Conservation (phyloP, 345 rosid genomes). For the Microcos paniculata region DNA sequence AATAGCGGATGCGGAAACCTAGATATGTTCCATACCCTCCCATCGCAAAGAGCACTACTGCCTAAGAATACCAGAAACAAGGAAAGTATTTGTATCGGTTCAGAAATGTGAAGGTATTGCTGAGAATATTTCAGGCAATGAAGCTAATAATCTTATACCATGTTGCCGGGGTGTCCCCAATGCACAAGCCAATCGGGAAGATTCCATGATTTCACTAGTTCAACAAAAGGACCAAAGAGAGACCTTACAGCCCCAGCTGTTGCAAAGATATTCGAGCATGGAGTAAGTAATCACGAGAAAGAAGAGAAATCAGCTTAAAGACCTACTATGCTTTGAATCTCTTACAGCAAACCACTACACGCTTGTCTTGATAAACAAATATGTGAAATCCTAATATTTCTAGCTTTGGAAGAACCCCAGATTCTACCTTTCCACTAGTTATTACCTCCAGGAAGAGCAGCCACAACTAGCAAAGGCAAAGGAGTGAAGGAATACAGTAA, state of each 20-base stretch:
- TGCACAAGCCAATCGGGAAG: constrained; percentile 94
- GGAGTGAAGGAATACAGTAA: constrained; percentile 66
- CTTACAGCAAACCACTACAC: neutral
- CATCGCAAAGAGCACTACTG: constrained; percentile 96
- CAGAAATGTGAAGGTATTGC: neutral
- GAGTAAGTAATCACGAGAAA: neutral
- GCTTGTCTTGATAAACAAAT: neutral
- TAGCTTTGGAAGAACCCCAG: neutral
- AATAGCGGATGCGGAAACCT: constrained; percentile 74
- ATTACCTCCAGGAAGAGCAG: constrained; percentile 90
- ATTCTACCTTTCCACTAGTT: neutral
- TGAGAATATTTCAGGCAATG: neutral
- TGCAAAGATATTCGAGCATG: constrained; percentile 13
- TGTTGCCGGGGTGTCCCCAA: constrained; percentile 96
- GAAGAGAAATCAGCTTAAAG: neutral
- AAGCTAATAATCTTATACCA: constrained; percentile 41
- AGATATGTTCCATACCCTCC: constrained; percentile 94
- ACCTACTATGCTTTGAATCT: neutral
- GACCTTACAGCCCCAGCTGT: constrained; percentile 74
- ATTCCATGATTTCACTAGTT: constrained; percentile 69
- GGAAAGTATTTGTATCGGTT: constrained; percentile 1
- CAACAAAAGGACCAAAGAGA: constrained; percentile 71
- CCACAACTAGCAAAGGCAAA: constrained; percentile 59
- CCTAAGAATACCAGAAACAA: constrained; percentile 40
- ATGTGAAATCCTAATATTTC: no score